Evolutionary conservation across 2,329 filamentous ascomycete species (phyloP).

Genomic region (Fusarium camptoceras): DNA sequence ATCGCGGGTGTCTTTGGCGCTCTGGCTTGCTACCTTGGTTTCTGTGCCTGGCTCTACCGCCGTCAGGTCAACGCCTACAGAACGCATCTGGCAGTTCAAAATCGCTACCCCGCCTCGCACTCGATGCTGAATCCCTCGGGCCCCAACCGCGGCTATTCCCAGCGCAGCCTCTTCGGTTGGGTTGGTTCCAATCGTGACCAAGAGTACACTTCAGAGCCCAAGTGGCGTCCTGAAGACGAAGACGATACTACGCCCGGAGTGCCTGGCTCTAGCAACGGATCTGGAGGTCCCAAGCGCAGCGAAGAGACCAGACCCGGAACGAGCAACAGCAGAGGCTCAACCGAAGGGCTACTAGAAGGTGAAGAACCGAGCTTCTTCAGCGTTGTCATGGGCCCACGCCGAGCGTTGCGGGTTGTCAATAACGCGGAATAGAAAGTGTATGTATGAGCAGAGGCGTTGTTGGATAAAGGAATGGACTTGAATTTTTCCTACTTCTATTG

Average conservation of each 20-base stretch:
- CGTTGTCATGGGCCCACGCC: slow-evolving; percentile 74
- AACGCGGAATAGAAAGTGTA: slow-evolving; percentile 49
- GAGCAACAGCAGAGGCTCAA: slow-evolving; percentile 59
- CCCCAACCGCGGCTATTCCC: slow-evolving; percentile 29
- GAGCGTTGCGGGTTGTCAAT: slow-evolving; percentile 77
- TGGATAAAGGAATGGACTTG: slow-evolving; percentile 1
- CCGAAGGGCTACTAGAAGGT: slow-evolving; percentile 61
- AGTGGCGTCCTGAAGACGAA: slow-evolving; percentile 46
- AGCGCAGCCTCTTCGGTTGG: slow-evolving; percentile 49
- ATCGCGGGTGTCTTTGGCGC: slow-evolving; percentile 75
- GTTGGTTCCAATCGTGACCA: slow-evolving; percentile 46
- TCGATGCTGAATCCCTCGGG: slow-evolving; percentile 50
- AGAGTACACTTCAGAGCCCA: slow-evolving; percentile 46
- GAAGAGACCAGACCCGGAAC: slow-evolving; percentile 46
- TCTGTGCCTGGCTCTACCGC: slow-evolving; percentile 79
- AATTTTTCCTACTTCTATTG: not conserved
- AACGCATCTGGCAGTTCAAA: slow-evolving; percentile 73
- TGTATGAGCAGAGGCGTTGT: not conserved
- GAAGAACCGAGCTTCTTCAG: slow-evolving; percentile 79
- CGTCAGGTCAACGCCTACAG: slow-evolving; percentile 78
- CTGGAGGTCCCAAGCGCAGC: slow-evolving; percentile 38
- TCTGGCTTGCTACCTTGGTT: slow-evolving; percentile 73
- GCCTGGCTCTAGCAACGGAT: slow-evolving; percentile 42
- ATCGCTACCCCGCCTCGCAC: slow-evolving; percentile 64
- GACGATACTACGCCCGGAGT: slow-evolving; percentile 41